Evolutionary conservation across 371 early-diverging fungal species (phyloP).

Genomic region (Nematocida sp.): DNA sequence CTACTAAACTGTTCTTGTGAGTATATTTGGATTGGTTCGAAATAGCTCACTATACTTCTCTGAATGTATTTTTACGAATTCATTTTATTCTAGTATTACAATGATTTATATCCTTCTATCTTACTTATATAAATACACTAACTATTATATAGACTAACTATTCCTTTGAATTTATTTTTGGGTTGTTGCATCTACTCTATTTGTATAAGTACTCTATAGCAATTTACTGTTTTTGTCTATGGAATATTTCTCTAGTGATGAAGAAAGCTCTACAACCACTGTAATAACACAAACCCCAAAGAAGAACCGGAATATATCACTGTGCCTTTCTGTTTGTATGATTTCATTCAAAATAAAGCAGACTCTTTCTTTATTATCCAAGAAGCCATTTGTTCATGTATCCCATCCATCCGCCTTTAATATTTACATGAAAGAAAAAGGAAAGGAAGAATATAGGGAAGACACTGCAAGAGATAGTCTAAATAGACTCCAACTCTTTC

Average conservation of each 20-base stretch:
- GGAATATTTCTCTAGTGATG: conserved; percentile 45
- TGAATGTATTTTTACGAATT: too few species aligned
- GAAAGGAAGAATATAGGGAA: neutral
- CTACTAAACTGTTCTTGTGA: too few species aligned
- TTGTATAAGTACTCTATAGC: too few species aligned
- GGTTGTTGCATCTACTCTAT: too few species aligned
- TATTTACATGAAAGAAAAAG: conserved; percentile 30
- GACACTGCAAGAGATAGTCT: neutral
- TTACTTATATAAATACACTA: too few species aligned
- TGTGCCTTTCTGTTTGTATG: neutral
- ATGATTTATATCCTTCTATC: too few species aligned
- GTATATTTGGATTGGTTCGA: too few species aligned
- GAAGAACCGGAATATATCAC: neutral
- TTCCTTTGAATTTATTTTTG: too few species aligned
- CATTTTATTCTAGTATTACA: too few species aligned
- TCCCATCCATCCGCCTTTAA: conserved; percentile 43
- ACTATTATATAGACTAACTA: too few species aligned
- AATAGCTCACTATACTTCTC: too few species aligned
- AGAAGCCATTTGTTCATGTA: neutral
- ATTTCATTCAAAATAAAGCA: conserved; percentile 1
- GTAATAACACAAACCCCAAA: neutral
- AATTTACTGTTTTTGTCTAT: neutral
- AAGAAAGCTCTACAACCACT: neutral
- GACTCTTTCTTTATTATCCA: neutral
- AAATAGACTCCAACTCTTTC: conserved; percentile 13